phyloP scores from a whole-genome alignment of 2,329 filamentous ascomycete species.

The Trichoderma pleuroti region DNA sequence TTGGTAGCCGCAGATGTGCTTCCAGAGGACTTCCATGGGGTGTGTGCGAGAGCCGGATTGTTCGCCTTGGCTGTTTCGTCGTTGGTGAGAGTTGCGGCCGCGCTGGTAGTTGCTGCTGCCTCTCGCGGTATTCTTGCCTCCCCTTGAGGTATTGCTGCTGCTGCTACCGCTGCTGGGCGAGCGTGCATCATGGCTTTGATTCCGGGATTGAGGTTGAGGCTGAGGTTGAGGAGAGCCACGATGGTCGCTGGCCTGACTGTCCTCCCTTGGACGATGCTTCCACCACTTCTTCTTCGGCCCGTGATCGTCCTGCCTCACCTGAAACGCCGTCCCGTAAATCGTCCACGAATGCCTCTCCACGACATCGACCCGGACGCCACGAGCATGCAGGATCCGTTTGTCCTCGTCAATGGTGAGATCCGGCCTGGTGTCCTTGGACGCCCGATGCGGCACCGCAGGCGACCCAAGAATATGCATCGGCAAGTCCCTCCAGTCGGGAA shows the following conservation, averaged over 20 bases:
- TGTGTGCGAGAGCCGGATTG: conserved; percentile 15
- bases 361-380: conserved; percentile 30
- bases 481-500: conserved; percentile 36
- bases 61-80: background rate
- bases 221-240: background rate
- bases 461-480: conserved; percentile 34
- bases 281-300: background rate
- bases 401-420: conserved; percentile 28
- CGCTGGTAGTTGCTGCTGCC: background rate
- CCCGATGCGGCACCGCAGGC: conserved; percentile 32
- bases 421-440: conserved; percentile 28
- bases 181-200: background rate
- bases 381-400: conserved; percentile 26
- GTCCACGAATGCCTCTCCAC: conserved; percentile 27
- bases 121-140: background rate
- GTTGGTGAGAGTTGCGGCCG: background rate
- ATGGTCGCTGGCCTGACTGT: background rate
- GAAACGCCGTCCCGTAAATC: conserved; percentile 32
- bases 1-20: conserved; percentile 25
- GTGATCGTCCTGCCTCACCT: conserved; percentile 24
- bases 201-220: background rate
- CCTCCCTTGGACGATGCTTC: background rate
- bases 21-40: conserved; percentile 33
- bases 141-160: background rate
- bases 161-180: background rate